A percentile compares a stretch with the other conserved stretches of the same genome.
These are phyloP conservation scores for Pyricularia sp. DNA, from an alignment of 2,329 filamentous ascomycete species.

Conservation along the genomic window DNA sequence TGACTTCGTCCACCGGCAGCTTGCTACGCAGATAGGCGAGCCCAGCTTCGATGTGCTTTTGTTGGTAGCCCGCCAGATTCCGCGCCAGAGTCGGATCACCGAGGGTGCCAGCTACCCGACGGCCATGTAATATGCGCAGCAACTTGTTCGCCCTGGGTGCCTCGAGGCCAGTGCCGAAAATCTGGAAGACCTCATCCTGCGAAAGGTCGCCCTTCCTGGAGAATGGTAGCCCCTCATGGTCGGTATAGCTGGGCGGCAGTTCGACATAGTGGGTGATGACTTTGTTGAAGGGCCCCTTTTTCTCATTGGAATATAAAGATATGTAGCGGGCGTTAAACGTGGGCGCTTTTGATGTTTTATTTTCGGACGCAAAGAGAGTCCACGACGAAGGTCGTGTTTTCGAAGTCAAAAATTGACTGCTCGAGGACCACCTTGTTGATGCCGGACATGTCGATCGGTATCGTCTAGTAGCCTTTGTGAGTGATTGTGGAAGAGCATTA, in stretches of 20 bases:
- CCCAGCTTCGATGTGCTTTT: slow-evolving; percentile 28
- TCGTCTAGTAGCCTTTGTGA: not conserved
- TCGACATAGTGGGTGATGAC: slow-evolving; percentile 41
- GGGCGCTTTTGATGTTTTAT: not conserved
- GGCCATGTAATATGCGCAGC: slow-evolving; percentile 46
- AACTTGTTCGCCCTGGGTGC: slow-evolving; percentile 35
- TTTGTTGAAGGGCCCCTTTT: not conserved
- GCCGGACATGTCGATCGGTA: slow-evolving; percentile 21
- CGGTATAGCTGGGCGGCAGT: slow-evolving; percentile 43
- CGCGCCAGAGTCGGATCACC: slow-evolving; percentile 39
- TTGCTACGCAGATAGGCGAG: slow-evolving; percentile 42
- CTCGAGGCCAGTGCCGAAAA: slow-evolving; percentile 38
- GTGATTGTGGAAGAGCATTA: not conserved
- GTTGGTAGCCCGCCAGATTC: slow-evolving; percentile 32
- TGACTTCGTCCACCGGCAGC: slow-evolving; percentile 44
- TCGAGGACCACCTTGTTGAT: not conserved
- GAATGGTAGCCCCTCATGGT: slow-evolving; percentile 42
- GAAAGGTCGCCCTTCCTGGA: slow-evolving; percentile 25
- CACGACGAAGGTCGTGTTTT: not conserved
- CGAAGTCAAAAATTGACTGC: not conserved
- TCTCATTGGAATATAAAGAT: not conserved
- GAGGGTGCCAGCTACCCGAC: slow-evolving; percentile 49
- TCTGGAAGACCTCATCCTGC: slow-evolving; percentile 27
- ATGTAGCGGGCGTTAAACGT: not conserved
- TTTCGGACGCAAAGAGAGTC: not conserved